Evolutionary conservation across 305 asterid species (phyloP).

Genomic region (Fraxinus xanthoxyloides): DNA sequence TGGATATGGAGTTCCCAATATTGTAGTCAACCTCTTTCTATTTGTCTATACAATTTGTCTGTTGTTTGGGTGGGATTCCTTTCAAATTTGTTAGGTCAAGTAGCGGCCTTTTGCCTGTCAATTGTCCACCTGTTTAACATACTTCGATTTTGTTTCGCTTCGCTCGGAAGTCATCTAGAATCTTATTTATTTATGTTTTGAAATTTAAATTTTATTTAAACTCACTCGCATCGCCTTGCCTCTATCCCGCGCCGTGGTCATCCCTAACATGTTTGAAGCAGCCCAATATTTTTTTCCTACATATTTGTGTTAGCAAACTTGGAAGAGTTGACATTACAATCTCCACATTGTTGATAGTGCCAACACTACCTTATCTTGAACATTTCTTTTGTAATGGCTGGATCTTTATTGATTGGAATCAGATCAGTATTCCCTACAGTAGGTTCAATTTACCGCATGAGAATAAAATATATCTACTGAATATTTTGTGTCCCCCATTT

Average conservation of each 20-base stretch:
- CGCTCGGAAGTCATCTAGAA: too few species aligned
- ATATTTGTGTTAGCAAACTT: slow-evolving; percentile 19
- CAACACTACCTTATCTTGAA: slow-evolving; percentile 37
- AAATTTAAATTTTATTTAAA: too few species aligned
- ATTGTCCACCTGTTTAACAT: neutral
- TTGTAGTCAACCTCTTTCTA: slow-evolving; percentile 3
- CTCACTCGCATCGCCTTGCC: neutral
- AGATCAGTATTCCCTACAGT: slow-evolving; percentile 2
- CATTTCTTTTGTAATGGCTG: slow-evolving; percentile 9
- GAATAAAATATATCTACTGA: slow-evolving; percentile 9
- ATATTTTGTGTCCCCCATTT: neutral
- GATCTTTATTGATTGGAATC: neutral
- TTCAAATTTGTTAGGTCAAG: slow-evolving; percentile 5
- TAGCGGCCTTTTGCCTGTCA: slow-evolving; percentile 25
- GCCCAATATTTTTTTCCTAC: neutral
- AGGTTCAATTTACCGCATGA: slow-evolving; percentile 15
- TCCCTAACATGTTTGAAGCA: neutral
- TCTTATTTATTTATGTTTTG: too few species aligned
- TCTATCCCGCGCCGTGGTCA: neutral
- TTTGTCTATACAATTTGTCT: neutral
- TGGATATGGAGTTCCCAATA: slow-evolving; percentile 1
- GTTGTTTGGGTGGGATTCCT: neutral
- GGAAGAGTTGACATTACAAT: slow-evolving; percentile 18
- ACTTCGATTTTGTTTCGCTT: neutral
- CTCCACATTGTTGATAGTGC: slow-evolving; percentile 41